phyloP scores from a whole-genome alignment of 106 monocot species.

The Triglochin maritima region DNA sequence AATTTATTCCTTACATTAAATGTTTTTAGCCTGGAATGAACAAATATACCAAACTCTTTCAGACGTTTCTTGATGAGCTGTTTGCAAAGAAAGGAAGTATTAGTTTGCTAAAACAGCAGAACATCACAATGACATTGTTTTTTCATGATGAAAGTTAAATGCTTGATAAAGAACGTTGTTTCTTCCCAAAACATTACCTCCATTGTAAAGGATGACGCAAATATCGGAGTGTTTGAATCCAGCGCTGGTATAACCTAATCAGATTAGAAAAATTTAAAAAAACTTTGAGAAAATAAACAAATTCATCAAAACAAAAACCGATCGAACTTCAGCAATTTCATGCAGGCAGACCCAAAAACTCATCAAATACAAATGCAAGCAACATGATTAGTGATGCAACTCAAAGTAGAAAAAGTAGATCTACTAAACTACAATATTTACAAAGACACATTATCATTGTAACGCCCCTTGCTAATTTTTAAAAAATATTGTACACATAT shows the following conservation, averaged over 20 bases:
- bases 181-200: conserved; percentile 43
- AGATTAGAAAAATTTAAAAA: background rate
- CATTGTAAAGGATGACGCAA: conserved; percentile 95
- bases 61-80: conserved; percentile 98
- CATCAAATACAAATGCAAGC: too few relatives aligned
- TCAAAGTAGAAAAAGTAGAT: too few relatives aligned
- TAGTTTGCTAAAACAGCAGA: background rate
- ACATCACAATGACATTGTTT: background rate
- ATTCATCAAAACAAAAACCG: background rate
- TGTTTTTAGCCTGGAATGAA: conserved; percentile 75
- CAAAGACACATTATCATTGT: too few relatives aligned
- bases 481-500: too few relatives aligned
- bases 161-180: too few relatives aligned
- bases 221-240: conserved; percentile 82
- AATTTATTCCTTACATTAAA: conserved; percentile 73
- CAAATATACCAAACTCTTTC: conserved; percentile 90
- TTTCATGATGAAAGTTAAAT: background rate
- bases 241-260: conserved; percentile 95
- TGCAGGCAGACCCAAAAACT: too few relatives aligned
- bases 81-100: background rate
- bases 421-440: too few relatives aligned
- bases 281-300: conserved; percentile 6
- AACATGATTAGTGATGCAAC: too few relatives aligned
- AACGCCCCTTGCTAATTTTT: too few relatives aligned
- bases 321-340: background rate